These are phyloP conservation scores for Peronospora belbahrii DNA, from an alignment of 352 stramenopile genomes.

Conservation along the genomic window DNA sequence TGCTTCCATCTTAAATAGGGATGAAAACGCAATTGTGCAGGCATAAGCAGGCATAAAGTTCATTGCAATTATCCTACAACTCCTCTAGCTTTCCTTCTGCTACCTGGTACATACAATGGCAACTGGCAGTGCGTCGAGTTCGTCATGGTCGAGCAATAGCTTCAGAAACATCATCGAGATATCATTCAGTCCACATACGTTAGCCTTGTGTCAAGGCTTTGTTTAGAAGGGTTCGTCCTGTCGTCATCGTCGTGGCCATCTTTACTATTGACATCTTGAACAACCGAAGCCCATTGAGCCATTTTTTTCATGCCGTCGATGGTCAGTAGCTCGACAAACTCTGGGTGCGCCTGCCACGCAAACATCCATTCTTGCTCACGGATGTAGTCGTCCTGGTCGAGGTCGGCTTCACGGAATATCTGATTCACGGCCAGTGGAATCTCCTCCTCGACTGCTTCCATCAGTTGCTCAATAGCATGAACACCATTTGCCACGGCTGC, in stretches of 20 bases:
- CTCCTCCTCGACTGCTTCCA: slow-evolving; percentile 74
- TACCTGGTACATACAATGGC: too few relatives aligned
- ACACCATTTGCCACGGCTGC: slow-evolving; percentile 48
- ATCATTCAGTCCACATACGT: slow-evolving; percentile 49
- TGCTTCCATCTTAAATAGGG: too few relatives aligned
- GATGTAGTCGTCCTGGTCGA: slow-evolving; percentile 77
- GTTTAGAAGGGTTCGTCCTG: slow-evolving; percentile 12
- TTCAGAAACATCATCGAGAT: background rate
- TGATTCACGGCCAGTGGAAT: slow-evolving; percentile 80
- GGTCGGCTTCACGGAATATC: slow-evolving; percentile 69
- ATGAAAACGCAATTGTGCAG: too few relatives aligned
- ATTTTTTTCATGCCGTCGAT: slow-evolving; percentile 85
- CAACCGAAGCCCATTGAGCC: slow-evolving; percentile 64
- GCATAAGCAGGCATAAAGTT: too few relatives aligned
- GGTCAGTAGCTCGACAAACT: slow-evolving; percentile 79
- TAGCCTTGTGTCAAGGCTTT: slow-evolving; percentile 45
- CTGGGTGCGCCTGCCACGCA: slow-evolving; percentile 64
- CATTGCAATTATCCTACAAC: too few relatives aligned
- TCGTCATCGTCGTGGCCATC: slow-evolving; percentile 23
- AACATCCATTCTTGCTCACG: slow-evolving; percentile 77
- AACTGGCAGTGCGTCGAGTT: too few relatives aligned
- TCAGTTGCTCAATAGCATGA: slow-evolving; percentile 52
- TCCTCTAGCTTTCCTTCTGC: too few relatives aligned
- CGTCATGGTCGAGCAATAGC: background rate
- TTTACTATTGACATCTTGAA: slow-evolving; percentile 25